Base-by-base conservation (phyloP, 805 yeast species). In the Metschnikowia koreensis region DNA sequence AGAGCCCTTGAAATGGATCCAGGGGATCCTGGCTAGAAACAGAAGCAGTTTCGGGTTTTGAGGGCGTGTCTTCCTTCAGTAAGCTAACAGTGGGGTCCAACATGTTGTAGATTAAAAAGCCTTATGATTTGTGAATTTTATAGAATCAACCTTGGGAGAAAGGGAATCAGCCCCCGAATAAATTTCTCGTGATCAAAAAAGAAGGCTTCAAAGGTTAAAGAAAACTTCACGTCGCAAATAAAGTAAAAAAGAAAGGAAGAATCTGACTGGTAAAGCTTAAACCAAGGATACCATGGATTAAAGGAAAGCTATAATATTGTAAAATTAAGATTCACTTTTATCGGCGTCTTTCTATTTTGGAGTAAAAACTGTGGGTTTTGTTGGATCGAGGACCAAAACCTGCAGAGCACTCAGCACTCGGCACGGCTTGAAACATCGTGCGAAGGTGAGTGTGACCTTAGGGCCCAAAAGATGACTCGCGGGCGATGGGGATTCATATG, bases 1-100 rank as follows among this genome's bases (percentile, higher is more conserved):
- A 83, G 17, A 86, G 74, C 39, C 87, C 78, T 46, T 69, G 59
- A 60, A 81, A 81, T 3, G 85, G 84, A 50, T 76, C 77, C 43
- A 42, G 38, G 38, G 36, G 41, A 12, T 47, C 45, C n/a, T 42
- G 45, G 16, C n/a, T 15, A 38, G 45, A 17, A 31, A 22, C 31
- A 22, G 45, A 15, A 7, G 16, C 45, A 4, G 16, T 7, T 8
- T 13, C 45, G 10, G 45, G 27, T 17, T 42, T 42, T n/a, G 9
- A 6, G 17, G 17, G 38, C 1, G 15, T 34, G n/a, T 29, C 38
- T 29, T 31, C 22, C 31, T 17, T 6, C 12, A 9, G n/a, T 13
- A 27, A 9, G 13, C 9, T 15, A 10, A 29, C 31, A 8, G 13
- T 15, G 29, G 38, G 38, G 1, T n/a, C 45, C 45, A 42, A 38